Base-by-base conservation (phyloP, 2,329 filamentous ascomycete genomes). In the Celoporthe dispersa region DNA sequence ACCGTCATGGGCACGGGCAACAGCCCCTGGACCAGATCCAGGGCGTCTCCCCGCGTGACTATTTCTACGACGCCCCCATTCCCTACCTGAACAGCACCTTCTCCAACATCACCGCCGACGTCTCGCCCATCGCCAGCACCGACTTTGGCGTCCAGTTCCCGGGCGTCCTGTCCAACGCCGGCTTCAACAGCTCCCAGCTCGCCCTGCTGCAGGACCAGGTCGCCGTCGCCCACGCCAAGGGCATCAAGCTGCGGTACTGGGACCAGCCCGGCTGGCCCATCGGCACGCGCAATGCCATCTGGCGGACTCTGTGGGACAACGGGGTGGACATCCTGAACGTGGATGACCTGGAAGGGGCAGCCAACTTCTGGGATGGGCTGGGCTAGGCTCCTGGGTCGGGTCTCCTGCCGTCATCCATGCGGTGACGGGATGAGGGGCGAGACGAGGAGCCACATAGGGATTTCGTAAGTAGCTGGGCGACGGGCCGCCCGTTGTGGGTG, bases 1-100 rank as follows among this genome's bases (percentile, higher is more conserved):
- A 93, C 90, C 0, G 85, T 92, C 7, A 87, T 93, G 4, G 89
- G 86, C 2, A 92, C 90, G 1, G 91, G 91, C 8, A 86, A 87
- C 72, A 85, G 87, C 0, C 87, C 85, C 88, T 90, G 72, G 80
- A 86, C 68, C 76, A 85, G 16, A 77, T 91, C 5, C 80, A 83
- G 16, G 77, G 80, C 75, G 90, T 92, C 72, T 87, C 88, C 0
- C 88, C 88, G 0, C 80, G 91, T 0, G 78, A 82, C 68, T 77
- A 81, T 79, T 76, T 83, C 37, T 73, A 76, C 7, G 73, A 73
- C 9, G 76, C 72, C 2, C 76, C 75, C 16, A 48, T 77, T 14
- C 69, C 74, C 12, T 64, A 63, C 22, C 75, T 78, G 33, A 55
- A 57, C 25, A 62, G 65, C 6, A 74, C 72, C 11, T 74, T 72